A percentile compares a stretch with the other conserved stretches of the same genome.
These are phyloP conservation scores for Candida taoyuanica DNA, from an alignment of 805 yeast species.

Conservation along the genomic window DNA sequence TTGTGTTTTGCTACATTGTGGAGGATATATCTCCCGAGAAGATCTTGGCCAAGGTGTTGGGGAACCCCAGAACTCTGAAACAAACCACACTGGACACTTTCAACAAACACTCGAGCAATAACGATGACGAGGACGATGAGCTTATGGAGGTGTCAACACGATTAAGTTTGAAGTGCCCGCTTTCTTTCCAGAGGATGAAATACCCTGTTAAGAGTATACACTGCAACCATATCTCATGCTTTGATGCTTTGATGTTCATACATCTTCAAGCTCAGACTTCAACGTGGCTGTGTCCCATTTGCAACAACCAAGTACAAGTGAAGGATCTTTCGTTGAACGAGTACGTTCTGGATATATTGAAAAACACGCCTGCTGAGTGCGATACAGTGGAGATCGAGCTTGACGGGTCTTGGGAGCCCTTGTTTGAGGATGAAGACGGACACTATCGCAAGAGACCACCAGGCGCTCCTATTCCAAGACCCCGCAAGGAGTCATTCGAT, in stretches of 20 bases:
- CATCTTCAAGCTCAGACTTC: slow-evolving; percentile 76
- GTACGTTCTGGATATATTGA: slow-evolving; percentile 59
- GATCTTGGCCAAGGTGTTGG: slow-evolving; percentile 37
- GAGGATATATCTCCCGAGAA: slow-evolving; percentile 39
- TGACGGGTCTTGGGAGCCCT: slow-evolving; percentile 70
- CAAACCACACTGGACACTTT: slow-evolving; percentile 48
- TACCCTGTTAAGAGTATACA: slow-evolving; percentile 64
- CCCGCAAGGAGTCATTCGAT: no score
- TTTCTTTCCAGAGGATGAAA: slow-evolving; percentile 64
- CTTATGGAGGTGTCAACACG: slow-evolving; percentile 61
- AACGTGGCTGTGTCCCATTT: slow-evolving; percentile 86
- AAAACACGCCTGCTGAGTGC: slow-evolving; percentile 45
- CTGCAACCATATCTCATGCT: slow-evolving; percentile 84
- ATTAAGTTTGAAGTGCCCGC: slow-evolving; percentile 72
- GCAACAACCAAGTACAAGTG: slow-evolving; percentile 48
- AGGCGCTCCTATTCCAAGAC: no score
- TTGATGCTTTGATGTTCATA: slow-evolving; percentile 73
- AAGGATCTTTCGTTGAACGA: slow-evolving; percentile 70
- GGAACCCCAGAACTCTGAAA: slow-evolving; percentile 48
- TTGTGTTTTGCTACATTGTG: slow-evolving; percentile 57
- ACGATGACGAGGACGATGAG: slow-evolving; percentile 62
- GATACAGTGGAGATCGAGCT: slow-evolving; percentile 63
- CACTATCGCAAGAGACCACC: slow-evolving; percentile 8
- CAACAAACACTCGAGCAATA: slow-evolving; percentile 17
- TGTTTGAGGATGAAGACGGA: slow-evolving; percentile 26